Conservation (phyloP, 805 yeast genomes). For the Sungouiozyma ichnusensis region DNA sequence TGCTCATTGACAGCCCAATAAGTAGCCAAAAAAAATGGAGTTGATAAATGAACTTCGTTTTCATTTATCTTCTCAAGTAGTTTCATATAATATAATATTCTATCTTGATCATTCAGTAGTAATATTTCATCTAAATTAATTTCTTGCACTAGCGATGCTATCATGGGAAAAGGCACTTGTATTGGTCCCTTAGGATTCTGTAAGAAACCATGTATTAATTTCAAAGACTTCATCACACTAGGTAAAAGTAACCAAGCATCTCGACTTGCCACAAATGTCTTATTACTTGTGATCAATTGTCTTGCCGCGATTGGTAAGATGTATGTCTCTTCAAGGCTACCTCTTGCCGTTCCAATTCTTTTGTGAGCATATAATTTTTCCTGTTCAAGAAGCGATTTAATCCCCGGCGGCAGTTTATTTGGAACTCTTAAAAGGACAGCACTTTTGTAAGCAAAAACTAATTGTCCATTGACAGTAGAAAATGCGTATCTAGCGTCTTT, state of each 20-base stretch:
- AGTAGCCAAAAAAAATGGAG: slow-evolving; percentile 33
- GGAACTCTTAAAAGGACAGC: slow-evolving; percentile 47
- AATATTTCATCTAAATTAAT: slow-evolving; percentile 28
- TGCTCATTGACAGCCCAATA: slow-evolving; percentile 41
- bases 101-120: slow-evolving; percentile 16
- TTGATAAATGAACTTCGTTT: slow-evolving; percentile 8
- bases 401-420: slow-evolving; percentile 14
- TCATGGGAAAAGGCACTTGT: slow-evolving; percentile 23
- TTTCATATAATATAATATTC: not conserved
- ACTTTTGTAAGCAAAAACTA: slow-evolving; percentile 38
- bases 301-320: slow-evolving; percentile 29
- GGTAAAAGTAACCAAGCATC: slow-evolving; percentile 34
- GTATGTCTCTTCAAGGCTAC: slow-evolving; percentile 18
- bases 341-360: slow-evolving; percentile 25
- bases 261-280: slow-evolving; percentile 31
- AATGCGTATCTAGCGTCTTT: slow-evolving; percentile 48
- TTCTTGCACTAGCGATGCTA: slow-evolving; percentile 24
- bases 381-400: slow-evolving; percentile 8
- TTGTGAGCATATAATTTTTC: slow-evolving; percentile 18
- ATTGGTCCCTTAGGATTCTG: slow-evolving; percentile 34
- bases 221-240: slow-evolving; percentile 33
- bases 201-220: slow-evolving; percentile 36
- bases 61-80: not conserved
- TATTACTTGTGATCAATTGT: slow-evolving; percentile 23
- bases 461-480: slow-evolving; percentile 46